Evolutionary conservation across 2,329 filamentous ascomycete genomes (phyloP), one percentile per base, ranked within the genome.

Genomic region (Triangularia setosa): DNA sequence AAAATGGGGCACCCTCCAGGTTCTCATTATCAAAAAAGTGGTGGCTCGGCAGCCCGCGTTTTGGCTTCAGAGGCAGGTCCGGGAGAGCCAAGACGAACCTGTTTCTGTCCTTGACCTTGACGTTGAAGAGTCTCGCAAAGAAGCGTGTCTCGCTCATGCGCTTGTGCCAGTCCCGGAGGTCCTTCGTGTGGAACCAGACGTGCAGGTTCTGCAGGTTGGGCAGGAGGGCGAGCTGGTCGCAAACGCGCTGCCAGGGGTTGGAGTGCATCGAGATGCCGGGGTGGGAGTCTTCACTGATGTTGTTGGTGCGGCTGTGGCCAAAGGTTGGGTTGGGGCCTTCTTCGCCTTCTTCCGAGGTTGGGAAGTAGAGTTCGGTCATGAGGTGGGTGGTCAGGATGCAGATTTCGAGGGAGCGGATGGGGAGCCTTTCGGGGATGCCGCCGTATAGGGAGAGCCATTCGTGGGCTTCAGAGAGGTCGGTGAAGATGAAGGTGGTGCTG

Each of bases 111-210:
- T 58, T 55, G 4, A 69, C 66, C 30, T 54, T 59, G 24, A 71
- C 69, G 1, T 59, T 56, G 16, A 67, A 56, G 25, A 76, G 67
- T 14, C 56, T 55, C 1, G 57, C 63, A 21, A 76, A 71, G 60
- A 76, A 68, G 2, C 66, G 62, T 27, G 65, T 70, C 70, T 76
- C 74, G 65, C 64, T 69, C 23, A 73, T 71, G 7, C 71, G 68
- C 56, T 69, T 68, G 65, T 72, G 68, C 74, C 74, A 76, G 1
- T 70, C 69, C 8, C 72, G 67, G 53, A 74, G 68, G 64, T 75
- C 72, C 53, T 67, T 61, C 30, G 71, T 69, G 65, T 75, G 71
- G 48, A 74, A 64, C 68, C 72, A 75, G 54, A 75, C 30, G 61
- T 65, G 69, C 28, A 76, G 69, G 16, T 60, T 48, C 14, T 69